These are phyloP conservation scores for Xylariaceae sp. DNA, from an alignment of 2,329 filamentous ascomycete genomes.

Conservation along the genomic window DNA sequence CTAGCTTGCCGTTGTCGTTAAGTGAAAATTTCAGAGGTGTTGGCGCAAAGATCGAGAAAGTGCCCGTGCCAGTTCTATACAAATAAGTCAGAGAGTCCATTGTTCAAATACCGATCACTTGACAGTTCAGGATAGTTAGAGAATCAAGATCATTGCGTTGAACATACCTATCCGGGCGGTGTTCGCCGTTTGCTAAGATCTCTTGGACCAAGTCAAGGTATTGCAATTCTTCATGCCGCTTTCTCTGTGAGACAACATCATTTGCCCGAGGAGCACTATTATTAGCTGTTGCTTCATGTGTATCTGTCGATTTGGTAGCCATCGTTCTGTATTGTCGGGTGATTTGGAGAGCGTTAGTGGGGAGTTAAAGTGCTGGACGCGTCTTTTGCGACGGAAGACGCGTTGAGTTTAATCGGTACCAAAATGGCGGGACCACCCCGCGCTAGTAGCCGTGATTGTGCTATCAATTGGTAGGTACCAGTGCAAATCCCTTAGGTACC, in stretches of 20 bases:
- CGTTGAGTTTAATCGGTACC: slow-evolving; percentile 20
- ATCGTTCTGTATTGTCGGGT: slow-evolving; percentile 11
- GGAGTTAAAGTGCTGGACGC: slow-evolving; percentile 11
- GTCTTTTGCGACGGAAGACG: slow-evolving; percentile 17
- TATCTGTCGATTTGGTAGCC: slow-evolving; percentile 12
- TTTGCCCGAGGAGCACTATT: neutral
- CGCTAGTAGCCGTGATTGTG: slow-evolving; percentile 1
- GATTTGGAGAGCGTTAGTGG: neutral
- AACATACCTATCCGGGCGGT: slow-evolving; percentile 79
- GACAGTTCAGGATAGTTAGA: neutral
- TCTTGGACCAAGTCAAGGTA: slow-evolving; percentile 89
- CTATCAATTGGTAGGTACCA: neutral
- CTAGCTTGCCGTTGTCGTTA: slow-evolving; percentile 63
- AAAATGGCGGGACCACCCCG: slow-evolving; percentile 11
- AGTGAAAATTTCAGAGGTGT: slow-evolving; percentile 86
- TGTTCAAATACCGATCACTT: neutral
- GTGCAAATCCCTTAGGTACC: too few relatives aligned
- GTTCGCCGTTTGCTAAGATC: slow-evolving; percentile 83
- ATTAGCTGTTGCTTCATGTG: neutral
- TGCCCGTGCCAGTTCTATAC: slow-evolving; percentile 86
- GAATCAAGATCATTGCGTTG: neutral
- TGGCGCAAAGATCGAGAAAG: slow-evolving; percentile 86
- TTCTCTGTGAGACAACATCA: slow-evolving; percentile 14
- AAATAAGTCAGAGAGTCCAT: neutral
- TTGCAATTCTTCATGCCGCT: slow-evolving; percentile 83